A percentile compares a stretch with the other conserved stretches of the same genome.
phyloP scores from a whole-genome alignment of 2,329 filamentous ascomycete genomes.

The Aureobasidium vineae region DNA sequence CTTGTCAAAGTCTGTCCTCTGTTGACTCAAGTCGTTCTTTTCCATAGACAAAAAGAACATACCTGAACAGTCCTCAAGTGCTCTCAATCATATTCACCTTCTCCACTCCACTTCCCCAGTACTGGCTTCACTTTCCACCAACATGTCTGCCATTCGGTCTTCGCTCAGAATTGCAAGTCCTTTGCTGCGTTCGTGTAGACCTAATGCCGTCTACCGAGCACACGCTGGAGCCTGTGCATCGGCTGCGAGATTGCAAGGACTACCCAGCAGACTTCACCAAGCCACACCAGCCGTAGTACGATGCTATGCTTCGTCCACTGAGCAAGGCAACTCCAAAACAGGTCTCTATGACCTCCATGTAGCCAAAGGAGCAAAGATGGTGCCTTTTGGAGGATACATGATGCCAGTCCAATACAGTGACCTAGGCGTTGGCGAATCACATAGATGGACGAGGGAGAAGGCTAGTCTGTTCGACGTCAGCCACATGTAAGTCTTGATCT shows the following conservation, averaged over 20 bases:
- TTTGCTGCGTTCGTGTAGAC: neutral
- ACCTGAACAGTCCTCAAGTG: neutral
- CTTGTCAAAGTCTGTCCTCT: conserved; percentile 19
- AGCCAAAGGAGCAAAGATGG: conserved; percentile 82
- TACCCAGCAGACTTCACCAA: neutral
- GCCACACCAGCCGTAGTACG: neutral
- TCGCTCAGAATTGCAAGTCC: neutral
- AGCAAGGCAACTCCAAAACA: conserved; percentile 47
- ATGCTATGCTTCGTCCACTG: conserved; percentile 20
- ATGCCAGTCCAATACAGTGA: conserved; percentile 91
- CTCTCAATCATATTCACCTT: neutral
- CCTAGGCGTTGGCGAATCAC: conserved; percentile 76
- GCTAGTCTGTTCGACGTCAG: conserved; percentile 93
- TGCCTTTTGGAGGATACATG: conserved; percentile 87
- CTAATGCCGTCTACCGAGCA: neutral
- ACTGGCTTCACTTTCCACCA: neutral
- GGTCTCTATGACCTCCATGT: conserved; percentile 77
- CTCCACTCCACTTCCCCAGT: neutral
- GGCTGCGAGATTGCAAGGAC: neutral
- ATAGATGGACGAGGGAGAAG: conserved; percentile 83
- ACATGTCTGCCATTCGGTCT: conserved; percentile 11
- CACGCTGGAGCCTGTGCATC: neutral
- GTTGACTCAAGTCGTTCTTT: neutral
- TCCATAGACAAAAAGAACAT: neutral
- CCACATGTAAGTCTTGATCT: conserved; percentile 63